Evolutionary conservation across 495 filamentous ascomycete species (phyloP).

Genomic region (Endocarpon pusillum): DNA sequence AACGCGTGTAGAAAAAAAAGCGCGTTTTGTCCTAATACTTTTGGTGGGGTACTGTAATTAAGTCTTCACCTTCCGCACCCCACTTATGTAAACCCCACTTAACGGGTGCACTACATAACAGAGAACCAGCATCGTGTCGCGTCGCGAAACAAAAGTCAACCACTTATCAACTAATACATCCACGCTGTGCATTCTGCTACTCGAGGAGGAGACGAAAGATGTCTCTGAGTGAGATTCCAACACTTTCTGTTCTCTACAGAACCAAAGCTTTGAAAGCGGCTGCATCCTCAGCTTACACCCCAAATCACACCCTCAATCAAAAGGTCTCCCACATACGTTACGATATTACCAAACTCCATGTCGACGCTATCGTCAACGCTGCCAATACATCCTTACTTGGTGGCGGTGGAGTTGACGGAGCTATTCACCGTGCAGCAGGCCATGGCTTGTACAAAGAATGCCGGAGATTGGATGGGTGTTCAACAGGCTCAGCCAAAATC

Average conservation of each 20-base stretch:
- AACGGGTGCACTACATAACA: no score
- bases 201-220: slow-evolving; percentile 5
- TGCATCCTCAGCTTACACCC: slow-evolving; percentile 10
- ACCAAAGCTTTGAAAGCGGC: slow-evolving; percentile 13
- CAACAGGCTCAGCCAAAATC: slow-evolving; percentile 69
- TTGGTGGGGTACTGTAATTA: no score
- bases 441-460: slow-evolving; percentile 53
- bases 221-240: slow-evolving; percentile 42
- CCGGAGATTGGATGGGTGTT: slow-evolving; percentile 45
- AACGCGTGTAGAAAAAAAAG: no score
- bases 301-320: slow-evolving; percentile 46
- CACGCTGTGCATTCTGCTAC: neutral
- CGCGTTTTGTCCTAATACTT: no score
- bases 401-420: slow-evolving; percentile 77
- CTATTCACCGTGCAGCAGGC: slow-evolving; percentile 77
- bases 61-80: no score
- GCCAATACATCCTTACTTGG: slow-evolving; percentile 66
- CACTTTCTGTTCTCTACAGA: slow-evolving; percentile 43
- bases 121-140: no score
- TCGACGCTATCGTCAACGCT: slow-evolving; percentile 85
- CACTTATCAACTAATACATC: neutral
- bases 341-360: slow-evolving; percentile 69
- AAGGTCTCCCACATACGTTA: slow-evolving; percentile 50
- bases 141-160: no score
- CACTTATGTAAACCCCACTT: no score